Percentiles rank a stretch among this genome's conserved stretches.
These are phyloP conservation scores for Chaetomium strumarium DNA, from an alignment of 2,329 filamentous ascomycete genomes.

Conservation along the genomic window DNA sequence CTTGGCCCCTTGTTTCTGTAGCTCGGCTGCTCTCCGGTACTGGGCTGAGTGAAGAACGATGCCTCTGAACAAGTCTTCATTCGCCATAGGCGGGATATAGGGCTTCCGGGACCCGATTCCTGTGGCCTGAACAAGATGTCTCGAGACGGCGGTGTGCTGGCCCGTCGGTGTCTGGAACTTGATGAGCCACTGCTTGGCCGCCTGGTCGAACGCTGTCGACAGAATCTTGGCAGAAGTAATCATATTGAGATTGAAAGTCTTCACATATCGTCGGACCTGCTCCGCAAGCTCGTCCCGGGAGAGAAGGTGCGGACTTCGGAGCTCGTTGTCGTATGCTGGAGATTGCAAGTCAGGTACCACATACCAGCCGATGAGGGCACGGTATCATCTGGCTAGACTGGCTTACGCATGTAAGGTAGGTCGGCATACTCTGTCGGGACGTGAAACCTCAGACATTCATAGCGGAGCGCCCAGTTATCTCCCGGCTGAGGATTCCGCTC, in stretches of 20 bases:
- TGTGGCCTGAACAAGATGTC: constrained; percentile 43
- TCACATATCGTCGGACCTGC: constrained; percentile 44
- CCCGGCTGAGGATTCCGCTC: constrained; percentile 32
- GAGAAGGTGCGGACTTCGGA: constrained; percentile 34
- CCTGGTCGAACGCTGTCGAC: constrained; percentile 35
- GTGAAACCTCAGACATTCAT: constrained; percentile 37
- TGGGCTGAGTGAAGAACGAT: constrained; percentile 38
- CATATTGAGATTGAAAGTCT: constrained; percentile 44
- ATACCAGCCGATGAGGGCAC: neutral
- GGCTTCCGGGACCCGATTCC: constrained; percentile 38
- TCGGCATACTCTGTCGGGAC: constrained; percentile 33
- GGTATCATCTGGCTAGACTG: neutral
- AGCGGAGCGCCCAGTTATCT: constrained; percentile 36
- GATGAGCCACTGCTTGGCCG: constrained; percentile 35
- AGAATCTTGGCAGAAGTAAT: constrained; percentile 36
- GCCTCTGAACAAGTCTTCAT: constrained; percentile 37
- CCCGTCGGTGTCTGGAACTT: constrained; percentile 24
- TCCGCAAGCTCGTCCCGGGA: constrained; percentile 42
- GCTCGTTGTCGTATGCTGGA: constrained; percentile 37
- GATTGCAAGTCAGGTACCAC: constrained; percentile 1
- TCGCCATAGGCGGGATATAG: constrained; percentile 35
- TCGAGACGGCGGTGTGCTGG: constrained; percentile 29
- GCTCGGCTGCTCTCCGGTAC: constrained; percentile 35
- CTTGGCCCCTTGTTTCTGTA: constrained; percentile 19
- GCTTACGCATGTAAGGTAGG: constrained; percentile 30